Conservation (phyloP, 1,284 basidiomycete genomes). For the Puccinia coronata region DNA sequence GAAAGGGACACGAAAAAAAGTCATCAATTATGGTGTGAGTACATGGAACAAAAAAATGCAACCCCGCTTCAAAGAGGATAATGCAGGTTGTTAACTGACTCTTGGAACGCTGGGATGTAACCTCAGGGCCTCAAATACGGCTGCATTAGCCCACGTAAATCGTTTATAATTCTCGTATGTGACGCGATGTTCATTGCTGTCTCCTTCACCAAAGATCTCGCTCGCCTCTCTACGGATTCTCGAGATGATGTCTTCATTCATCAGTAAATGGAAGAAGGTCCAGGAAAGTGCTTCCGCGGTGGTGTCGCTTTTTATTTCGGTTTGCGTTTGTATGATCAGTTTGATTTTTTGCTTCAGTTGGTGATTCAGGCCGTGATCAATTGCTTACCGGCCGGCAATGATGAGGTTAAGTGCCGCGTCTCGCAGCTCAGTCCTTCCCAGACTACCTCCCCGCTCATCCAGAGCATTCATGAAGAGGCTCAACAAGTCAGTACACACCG, state of each 20-base stretch:
- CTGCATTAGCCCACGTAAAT: slow-evolving; percentile 50
- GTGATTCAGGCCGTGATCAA: neutral
- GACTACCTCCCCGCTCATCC: slow-evolving; percentile 11
- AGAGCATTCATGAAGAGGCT: slow-evolving; percentile 19
- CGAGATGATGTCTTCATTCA: slow-evolving; percentile 17
- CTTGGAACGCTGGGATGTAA: slow-evolving; percentile 52
- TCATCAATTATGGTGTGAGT: too few relatives aligned
- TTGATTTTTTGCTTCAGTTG: neutral
- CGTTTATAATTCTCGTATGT: slow-evolving; percentile 49
- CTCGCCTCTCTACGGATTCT: slow-evolving; percentile 26
- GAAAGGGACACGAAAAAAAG: neutral
- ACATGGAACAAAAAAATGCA: too few relatives aligned
- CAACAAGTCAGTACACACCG: neutral
- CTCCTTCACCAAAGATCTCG: neutral
- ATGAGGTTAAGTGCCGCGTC: slow-evolving; percentile 37
- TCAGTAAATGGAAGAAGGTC: slow-evolving; percentile 38
- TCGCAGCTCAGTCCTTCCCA: slow-evolving; percentile 32
- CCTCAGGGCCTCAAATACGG: slow-evolving; percentile 51
- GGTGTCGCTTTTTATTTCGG: slow-evolving; percentile 39
- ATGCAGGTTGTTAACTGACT: neutral
- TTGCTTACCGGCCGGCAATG: slow-evolving; percentile 43
- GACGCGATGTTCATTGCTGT: neutral
- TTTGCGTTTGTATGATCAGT: too few relatives aligned
- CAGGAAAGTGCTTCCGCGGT: slow-evolving; percentile 45
- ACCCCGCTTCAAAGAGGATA: neutral